A percentile compares a stretch with the other conserved stretches of the same genome.
Evolutionary conservation across 2,329 filamentous ascomycete species (phyloP).

Genomic region (Purpureocillium lavendulum): DNA sequence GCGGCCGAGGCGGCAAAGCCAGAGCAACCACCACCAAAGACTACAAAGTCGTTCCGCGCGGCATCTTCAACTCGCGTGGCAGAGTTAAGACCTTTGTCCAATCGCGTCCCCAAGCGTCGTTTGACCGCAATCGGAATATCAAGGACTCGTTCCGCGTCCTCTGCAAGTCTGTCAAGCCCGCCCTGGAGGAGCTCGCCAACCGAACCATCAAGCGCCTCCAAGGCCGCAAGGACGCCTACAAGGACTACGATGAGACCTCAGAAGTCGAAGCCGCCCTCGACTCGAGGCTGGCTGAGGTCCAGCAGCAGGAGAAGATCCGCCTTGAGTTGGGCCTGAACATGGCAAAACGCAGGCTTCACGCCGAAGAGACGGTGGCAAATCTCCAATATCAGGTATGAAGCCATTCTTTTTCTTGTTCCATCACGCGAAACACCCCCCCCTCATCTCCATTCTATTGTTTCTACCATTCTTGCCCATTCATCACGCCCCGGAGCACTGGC

Average conservation of each 20-base stretch:
- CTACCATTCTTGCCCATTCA: too few relatives aligned
- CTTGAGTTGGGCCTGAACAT: background rate
- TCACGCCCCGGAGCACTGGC: too few relatives aligned
- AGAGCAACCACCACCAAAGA: constrained; percentile 23
- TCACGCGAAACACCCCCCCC: too few relatives aligned
- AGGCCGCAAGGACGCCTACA: constrained; percentile 42
- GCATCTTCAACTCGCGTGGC: constrained; percentile 33
- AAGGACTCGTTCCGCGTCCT: constrained; percentile 58
- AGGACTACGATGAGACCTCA: constrained; percentile 37
- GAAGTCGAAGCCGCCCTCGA: constrained; percentile 33
- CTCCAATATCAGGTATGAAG: too few relatives aligned
- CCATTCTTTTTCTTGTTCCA: too few relatives aligned
- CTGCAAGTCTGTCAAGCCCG: constrained; percentile 53
- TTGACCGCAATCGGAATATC: constrained; percentile 57
- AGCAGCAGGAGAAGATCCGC: constrained; percentile 17
- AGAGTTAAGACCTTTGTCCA: constrained; percentile 49
- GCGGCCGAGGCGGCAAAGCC: constrained; percentile 17
- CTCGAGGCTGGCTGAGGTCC: constrained; percentile 25
- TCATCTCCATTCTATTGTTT: too few relatives aligned
- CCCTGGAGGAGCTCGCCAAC: constrained; percentile 57
- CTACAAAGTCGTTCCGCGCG: constrained; percentile 25
- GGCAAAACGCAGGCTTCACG: too few relatives aligned
- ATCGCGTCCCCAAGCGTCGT: constrained; percentile 45
- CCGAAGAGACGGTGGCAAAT: too few relatives aligned
- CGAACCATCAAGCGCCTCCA: constrained; percentile 49